Evolutionary conservation across 345 rosid genomes (phyloP), one percentile per base, ranked within the genome.

Genomic region (Salix udensis): DNA sequence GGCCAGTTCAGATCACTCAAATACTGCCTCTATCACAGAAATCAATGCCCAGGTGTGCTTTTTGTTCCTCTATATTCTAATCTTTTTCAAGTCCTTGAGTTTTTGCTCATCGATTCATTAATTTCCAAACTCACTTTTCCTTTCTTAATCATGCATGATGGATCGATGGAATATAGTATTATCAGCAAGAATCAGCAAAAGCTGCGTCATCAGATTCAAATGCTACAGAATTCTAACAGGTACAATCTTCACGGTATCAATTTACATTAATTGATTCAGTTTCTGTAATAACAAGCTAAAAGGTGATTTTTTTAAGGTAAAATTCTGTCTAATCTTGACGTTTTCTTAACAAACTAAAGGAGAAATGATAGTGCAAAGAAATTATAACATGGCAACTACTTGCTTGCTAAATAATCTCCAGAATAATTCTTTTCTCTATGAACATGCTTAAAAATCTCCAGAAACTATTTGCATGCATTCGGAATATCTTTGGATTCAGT

Each of bases 141-240:
- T 71, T 11, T 40, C 11, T 40, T 31, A 8, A 31, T 19, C 7
- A 48, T 28, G 50, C 19, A 68, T 10, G 68, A 1, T 65, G 72
- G 66, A 21, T 31, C 34, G 34, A 31, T 53, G 71, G 34, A 19
- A 70, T 79, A 55, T 80, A 96, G 99, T 96, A 94, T 79, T 94
- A 96, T 80, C 98, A 96, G 72, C 98, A 94, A 84, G 99, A 96
- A 81, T 96, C 97, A 55, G 94, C 94, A 42, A 96, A 96, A 96
- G 89, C 88, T 96, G 67, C 81, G 95, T 55, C 97, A 94, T 64
- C 99, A 96, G 76, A 96, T 96, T 79, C 98, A 96, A 64, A 90
- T 93, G 81, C 84, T 94, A 19, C 97, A 94, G 80, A 96, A 94
- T 71, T 89, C 99, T 14, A 96, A 94, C 89, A 96, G 98, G 99